Percentiles rank a stretch among this genome's conserved stretches.
phyloP scores from a whole-genome alignment of 2,329 filamentous ascomycete genomes.

The Penicillium brevicompactum region DNA sequence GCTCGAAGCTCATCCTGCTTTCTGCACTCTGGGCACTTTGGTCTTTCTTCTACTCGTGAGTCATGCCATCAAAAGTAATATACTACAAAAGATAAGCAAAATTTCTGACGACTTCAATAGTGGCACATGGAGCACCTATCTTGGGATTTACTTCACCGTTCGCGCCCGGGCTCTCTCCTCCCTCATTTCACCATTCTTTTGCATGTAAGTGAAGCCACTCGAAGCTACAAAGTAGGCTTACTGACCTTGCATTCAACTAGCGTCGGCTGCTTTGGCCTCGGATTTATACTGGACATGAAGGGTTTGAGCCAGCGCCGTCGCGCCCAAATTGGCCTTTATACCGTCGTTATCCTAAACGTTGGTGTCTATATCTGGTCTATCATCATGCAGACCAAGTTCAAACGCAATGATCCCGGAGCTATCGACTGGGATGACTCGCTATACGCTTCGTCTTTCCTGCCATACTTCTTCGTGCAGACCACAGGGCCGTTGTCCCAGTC shows the following conservation, averaged over 20 bases:
- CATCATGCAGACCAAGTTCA: conserved; percentile 49
- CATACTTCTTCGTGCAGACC: conserved; percentile 53
- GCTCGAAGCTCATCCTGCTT: conserved; percentile 44
- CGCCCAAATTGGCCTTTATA: conserved; percentile 50
- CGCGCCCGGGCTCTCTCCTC: conserved; percentile 50
- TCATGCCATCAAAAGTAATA: background rate
- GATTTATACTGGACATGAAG: conserved; percentile 49
- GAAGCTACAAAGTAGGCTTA: background rate
- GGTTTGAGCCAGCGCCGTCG: conserved; percentile 46
- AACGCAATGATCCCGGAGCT: conserved; percentile 41
- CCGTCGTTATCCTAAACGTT: conserved; percentile 49
- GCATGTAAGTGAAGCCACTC: conserved; percentile 40
- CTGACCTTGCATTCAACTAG: conserved; percentile 16
- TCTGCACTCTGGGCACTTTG: conserved; percentile 48
- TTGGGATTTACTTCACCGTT: conserved; percentile 49
- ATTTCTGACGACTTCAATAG: conserved; percentile 22
- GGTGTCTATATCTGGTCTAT: conserved; percentile 56
- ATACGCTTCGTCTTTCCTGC: conserved; percentile 48
- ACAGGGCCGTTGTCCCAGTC: conserved; percentile 48
- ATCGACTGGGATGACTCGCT: conserved; percentile 51
- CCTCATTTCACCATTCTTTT: conserved; percentile 53
- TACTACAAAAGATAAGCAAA: background rate
- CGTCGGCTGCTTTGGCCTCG: conserved; percentile 52
- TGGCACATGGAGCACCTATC: conserved; percentile 51
- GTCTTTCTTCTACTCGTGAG: conserved; percentile 50